Percentiles rank a stretch among this genome's conserved stretches.
Evolutionary conservation across 2,329 filamentous ascomycete species (phyloP).

Genomic region (Aureobasidium sp.): DNA sequence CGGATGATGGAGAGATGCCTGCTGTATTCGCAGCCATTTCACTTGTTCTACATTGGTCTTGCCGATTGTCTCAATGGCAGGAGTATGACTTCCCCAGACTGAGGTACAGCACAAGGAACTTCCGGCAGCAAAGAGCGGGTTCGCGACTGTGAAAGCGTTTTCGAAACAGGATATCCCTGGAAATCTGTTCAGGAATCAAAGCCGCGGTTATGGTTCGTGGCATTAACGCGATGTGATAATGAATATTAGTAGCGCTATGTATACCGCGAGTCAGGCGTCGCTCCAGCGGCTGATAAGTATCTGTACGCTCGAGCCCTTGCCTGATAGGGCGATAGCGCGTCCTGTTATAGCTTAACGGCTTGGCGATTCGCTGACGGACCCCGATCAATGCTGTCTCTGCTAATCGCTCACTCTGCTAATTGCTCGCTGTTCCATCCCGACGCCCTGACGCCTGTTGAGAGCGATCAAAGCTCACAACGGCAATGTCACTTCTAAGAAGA

Average conservation of each 20-base stretch:
- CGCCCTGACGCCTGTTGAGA: background rate
- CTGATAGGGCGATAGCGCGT: background rate
- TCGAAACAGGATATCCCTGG: background rate
- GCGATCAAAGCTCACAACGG: background rate
- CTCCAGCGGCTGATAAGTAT: background rate
- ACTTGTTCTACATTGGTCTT: background rate
- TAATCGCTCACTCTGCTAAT: background rate
- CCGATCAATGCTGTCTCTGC: background rate
- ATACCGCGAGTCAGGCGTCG: background rate
- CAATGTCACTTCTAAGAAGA: background rate
- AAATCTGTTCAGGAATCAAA: background rate
- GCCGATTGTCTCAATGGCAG: background rate
- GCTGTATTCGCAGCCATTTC: constrained; percentile 8
- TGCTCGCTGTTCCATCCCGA: background rate
- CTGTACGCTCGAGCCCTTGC: background rate
- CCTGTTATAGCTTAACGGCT: background rate
- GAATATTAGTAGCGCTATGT: background rate
- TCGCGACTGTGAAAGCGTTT: background rate
- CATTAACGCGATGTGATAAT: constrained; percentile 2
- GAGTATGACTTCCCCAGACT: background rate
- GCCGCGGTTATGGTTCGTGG: background rate
- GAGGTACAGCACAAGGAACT: background rate
- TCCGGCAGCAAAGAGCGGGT: background rate
- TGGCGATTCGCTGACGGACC: background rate
- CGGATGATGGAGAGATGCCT: background rate